Evolutionary conservation across 1,284 basidiomycete species (phyloP).

Genomic region (Coniophora puteana): DNA sequence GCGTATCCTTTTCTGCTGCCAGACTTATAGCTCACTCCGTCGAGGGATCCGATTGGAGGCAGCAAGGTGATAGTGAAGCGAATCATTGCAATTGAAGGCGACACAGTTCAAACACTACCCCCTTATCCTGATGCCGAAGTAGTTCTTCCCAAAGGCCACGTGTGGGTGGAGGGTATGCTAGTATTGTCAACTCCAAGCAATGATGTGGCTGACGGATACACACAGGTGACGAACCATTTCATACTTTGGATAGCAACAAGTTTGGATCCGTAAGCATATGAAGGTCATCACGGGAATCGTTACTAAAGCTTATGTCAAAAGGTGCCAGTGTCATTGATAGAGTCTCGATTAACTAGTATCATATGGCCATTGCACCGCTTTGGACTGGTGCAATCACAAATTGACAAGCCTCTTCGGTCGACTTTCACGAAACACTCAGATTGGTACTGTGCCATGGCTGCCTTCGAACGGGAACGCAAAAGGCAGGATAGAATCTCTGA

Average conservation of each 20-base stretch:
- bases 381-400: conserved; percentile 35
- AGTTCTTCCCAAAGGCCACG: conserved; percentile 54
- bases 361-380: conserved; percentile 60
- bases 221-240: conserved; percentile 60
- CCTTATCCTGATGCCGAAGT: conserved; percentile 62
- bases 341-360: conserved; percentile 56
- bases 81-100: conserved; percentile 63
- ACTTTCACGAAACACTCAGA: conserved; percentile 29
- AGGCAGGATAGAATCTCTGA: conserved; percentile 30
- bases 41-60: conserved; percentile 59
- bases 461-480: conserved; percentile 41
- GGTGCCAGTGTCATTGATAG: conserved; percentile 60
- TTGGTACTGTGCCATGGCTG: conserved; percentile 43
- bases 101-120: conserved; percentile 63
- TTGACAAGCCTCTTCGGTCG: conserved; percentile 13
- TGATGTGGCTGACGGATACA: conserved; percentile 3
- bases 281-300: background rate
- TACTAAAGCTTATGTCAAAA: conserved; percentile 20
- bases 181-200: background rate
- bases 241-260: conserved; percentile 68
- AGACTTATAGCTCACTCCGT: background rate
- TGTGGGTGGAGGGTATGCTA: conserved; percentile 68
- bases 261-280: conserved; percentile 58
- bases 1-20: conserved; percentile 2
- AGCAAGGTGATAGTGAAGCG: conserved; percentile 60